phyloP scores from a whole-genome alignment of 1,284 basidiomycete species.

The Malassezia brasiliensis region DNA sequence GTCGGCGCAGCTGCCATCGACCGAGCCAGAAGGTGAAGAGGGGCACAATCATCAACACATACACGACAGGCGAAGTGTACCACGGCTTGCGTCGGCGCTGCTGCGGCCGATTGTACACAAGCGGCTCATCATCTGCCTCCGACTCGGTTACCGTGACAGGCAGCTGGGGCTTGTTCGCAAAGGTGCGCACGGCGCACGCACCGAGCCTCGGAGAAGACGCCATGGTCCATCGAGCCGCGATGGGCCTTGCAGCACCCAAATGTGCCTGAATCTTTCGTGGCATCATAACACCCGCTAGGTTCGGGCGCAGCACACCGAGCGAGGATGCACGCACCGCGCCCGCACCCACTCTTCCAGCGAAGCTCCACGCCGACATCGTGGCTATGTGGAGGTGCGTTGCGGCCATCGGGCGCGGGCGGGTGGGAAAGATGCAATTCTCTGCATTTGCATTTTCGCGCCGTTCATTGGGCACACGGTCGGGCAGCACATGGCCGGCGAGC shows the following conservation, averaged over 20 bases:
- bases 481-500: not conserved
- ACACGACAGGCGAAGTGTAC: constrained; percentile 36
- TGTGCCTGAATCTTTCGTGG: too few relatives aligned
- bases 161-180: not conserved
- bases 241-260: too few relatives aligned
- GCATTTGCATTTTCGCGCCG: constrained; percentile 8
- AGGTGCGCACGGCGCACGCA: too few relatives aligned
- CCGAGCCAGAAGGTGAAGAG: constrained; percentile 84
- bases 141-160: constrained; percentile 1
- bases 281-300: too few relatives aligned
- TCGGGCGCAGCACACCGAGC: not conserved
- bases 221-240: too few relatives aligned
- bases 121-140: not conserved
- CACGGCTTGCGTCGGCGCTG: constrained; percentile 17
- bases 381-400: not conserved
- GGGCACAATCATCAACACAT: constrained; percentile 75
- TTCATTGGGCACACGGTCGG: constrained; percentile 9
- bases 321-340: not conserved
- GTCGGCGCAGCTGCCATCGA: constrained; percentile 77
- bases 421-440: not conserved
- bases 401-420: not conserved
- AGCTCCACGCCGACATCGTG: not conserved
- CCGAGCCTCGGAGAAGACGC: too few relatives aligned
- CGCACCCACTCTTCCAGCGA: not conserved
- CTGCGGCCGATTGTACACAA: constrained; percentile 17